phyloP scores from a whole-genome alignment of 345 rosid species.

The Lenwebbia sp. region DNA sequence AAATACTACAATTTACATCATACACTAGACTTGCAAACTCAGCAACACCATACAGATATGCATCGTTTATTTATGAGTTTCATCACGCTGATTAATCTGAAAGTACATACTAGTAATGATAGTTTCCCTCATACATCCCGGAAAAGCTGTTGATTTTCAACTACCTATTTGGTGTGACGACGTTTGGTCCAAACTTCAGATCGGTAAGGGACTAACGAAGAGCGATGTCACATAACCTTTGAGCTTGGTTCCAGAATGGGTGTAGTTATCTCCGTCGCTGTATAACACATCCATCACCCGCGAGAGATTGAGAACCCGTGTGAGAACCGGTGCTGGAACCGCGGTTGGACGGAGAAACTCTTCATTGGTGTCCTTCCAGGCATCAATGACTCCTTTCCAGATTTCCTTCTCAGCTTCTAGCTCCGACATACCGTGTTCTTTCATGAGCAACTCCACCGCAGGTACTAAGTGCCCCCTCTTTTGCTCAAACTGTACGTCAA shows the following conservation, averaged over 20 bases:
- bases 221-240: conserved; percentile 4
- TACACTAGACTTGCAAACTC: background rate
- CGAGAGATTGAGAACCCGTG: conserved; percentile 6
- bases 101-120: background rate
- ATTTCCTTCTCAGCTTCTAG: conserved; percentile 6
- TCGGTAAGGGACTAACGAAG: background rate
- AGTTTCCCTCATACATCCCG: background rate
- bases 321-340: conserved; percentile 4
- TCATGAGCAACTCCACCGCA: conserved; percentile 20
- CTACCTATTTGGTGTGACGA: background rate
- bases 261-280: conserved; percentile 13
- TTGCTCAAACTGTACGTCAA: background rate
- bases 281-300: conserved; percentile 11
- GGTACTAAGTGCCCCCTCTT: conserved; percentile 10
- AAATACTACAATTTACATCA: background rate
- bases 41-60: background rate
- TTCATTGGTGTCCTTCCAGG: conserved; percentile 28
- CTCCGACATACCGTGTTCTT: conserved; percentile 2
- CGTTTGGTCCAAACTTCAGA: background rate
- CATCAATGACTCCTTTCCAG: background rate
- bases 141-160: background rate
- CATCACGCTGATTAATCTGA: background rate
- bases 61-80: background rate
- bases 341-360: conserved; percentile 9
- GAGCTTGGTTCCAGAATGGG: background rate